These are phyloP conservation scores for Sugiyamaella novakii DNA, from an alignment of 1,139 yeast genomes.

Conservation along the genomic window DNA sequence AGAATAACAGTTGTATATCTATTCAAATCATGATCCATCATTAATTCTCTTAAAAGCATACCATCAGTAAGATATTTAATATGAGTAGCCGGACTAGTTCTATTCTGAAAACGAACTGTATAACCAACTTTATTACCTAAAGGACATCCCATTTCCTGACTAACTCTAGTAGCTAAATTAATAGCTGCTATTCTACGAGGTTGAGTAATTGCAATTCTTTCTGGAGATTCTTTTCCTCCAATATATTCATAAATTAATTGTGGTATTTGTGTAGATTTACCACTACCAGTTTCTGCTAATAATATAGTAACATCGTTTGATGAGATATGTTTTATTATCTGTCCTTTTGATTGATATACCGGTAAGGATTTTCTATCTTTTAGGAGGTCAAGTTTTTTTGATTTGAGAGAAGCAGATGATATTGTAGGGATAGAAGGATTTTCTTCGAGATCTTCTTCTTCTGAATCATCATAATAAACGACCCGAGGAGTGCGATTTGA, in stretches of 20 bases:
- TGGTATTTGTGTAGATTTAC: conserved; percentile 93
- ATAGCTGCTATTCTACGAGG: conserved; percentile 98
- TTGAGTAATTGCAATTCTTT: conserved; percentile 86
- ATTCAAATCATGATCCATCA: conserved; percentile 67
- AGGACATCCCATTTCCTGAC: conserved; percentile 73
- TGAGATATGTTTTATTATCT: conserved; percentile 58
- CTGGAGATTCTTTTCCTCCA: conserved; percentile 42
- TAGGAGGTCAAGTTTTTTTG: conserved; percentile 41
- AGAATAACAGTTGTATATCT: conserved; percentile 78
- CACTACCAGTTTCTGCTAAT: conserved; percentile 97
- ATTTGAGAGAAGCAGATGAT: neutral
- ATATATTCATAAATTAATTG: conserved; percentile 57
- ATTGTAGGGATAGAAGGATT: neutral
- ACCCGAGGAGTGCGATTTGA: no score
- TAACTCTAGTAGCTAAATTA: conserved; percentile 87
- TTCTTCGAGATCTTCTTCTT: no score
- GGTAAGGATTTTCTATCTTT: conserved; percentile 55
- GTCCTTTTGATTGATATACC: conserved; percentile 69
- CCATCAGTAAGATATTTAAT: conserved; percentile 93
- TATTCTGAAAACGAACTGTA: conserved; percentile 82
- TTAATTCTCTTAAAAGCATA: conserved; percentile 89
- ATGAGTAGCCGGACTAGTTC: conserved; percentile 54
- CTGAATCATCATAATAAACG: conserved; percentile 37
- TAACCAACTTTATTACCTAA: conserved; percentile 88
- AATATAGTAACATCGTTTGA: conserved; percentile 70